Percentiles rank a stretch among this genome's conserved stretches.
These are phyloP conservation scores for Epichloe scottii DNA, from an alignment of 2,329 filamentous ascomycete genomes.

Conservation along the genomic window DNA sequence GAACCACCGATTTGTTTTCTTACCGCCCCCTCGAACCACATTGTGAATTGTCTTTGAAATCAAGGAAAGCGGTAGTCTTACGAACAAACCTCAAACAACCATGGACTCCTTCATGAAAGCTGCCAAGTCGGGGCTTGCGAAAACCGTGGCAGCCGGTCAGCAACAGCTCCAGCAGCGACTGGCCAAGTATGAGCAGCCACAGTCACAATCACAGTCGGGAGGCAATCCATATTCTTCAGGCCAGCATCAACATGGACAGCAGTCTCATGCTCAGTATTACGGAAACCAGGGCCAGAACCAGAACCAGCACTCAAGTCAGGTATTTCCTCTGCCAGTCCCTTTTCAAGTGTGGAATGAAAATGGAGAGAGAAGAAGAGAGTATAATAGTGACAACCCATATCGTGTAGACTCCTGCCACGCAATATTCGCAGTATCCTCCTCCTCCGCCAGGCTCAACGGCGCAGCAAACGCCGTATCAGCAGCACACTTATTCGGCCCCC, in stretches of 20 bases:
- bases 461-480: not conserved
- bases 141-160: constrained; percentile 9
- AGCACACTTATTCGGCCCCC: not conserved
- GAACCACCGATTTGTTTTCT: too few relatives aligned
- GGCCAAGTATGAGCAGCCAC: constrained; percentile 5
- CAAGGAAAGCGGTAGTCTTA: not conserved
- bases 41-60: too few relatives aligned
- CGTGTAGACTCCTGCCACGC: not conserved
- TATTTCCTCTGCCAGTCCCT: not conserved
- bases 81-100: not conserved
- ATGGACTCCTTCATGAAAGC: constrained; percentile 9
- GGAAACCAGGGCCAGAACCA: not conserved
- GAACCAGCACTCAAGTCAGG: not conserved
- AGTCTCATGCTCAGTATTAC: not conserved
- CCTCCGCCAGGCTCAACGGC: not conserved
- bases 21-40: too few relatives aligned
- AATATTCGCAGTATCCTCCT: not conserved
- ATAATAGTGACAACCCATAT: not conserved
- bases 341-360: not conserved
- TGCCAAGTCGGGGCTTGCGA: constrained; percentile 8
- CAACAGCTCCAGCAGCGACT: constrained; percentile 9
- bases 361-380: not conserved
- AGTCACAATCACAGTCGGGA: not conserved
- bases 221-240: not conserved
- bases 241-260: constrained; percentile 1